Conservation (phyloP, 257 asterid species). For the Marsdenia floribunda region DNA sequence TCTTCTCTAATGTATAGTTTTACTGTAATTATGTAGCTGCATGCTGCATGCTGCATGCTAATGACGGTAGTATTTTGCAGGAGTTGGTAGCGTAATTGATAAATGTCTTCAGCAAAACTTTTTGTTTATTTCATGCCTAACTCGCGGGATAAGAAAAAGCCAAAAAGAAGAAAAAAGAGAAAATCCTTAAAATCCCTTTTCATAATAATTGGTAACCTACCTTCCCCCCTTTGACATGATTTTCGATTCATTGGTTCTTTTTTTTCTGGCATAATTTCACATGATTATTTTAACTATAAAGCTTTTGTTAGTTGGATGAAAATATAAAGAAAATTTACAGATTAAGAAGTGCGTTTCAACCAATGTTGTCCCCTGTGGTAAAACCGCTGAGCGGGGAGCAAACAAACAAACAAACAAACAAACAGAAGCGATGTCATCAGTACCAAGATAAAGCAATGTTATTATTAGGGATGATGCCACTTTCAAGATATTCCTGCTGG, state of each 20-base stretch:
- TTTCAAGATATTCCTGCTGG: not conserved
- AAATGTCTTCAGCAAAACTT: not conserved
- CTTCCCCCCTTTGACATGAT: no score
- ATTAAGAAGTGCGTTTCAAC: no score
- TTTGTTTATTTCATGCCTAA: not conserved
- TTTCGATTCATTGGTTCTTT: not conserved
- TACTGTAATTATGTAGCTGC: slow-evolving; percentile 31
- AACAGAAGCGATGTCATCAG: no score
- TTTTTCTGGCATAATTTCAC: no score
- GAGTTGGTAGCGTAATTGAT: not conserved
- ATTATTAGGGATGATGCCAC: not conserved
- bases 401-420: no score
- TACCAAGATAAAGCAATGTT: not conserved
- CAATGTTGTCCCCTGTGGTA: no score
- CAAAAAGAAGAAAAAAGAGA: no score
- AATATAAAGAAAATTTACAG: no score
- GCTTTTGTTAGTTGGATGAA: no score
- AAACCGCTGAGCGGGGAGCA: no score
- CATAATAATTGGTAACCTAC: not conserved
- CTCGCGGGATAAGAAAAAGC: not conserved
- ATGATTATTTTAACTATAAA: no score
- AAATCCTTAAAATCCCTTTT: not conserved
- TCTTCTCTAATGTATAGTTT: slow-evolving; percentile 31
- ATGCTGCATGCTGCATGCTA: slow-evolving; percentile 20
- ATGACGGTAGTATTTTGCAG: not conserved